phyloP scores from a whole-genome alignment of 257 asterid species.

The Scutellaria galericulata region DNA sequence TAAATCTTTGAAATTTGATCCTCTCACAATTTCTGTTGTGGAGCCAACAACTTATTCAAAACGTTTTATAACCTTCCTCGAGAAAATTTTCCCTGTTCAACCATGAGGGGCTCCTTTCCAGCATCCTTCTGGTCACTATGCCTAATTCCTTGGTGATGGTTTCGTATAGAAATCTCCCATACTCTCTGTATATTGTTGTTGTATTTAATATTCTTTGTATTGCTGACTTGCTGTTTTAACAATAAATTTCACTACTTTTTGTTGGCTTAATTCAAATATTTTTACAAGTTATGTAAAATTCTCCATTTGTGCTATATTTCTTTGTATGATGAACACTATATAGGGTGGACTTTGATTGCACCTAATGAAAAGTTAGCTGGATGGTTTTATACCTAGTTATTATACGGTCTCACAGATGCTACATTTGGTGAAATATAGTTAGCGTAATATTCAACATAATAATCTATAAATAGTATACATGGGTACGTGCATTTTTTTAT shows the following conservation, averaged over 20 bases:
- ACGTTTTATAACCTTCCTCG: constrained; percentile 70
- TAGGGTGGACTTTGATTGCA: neutral
- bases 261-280: neutral
- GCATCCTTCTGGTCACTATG: neutral
- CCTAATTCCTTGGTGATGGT: constrained; percentile 16
- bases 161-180: neutral
- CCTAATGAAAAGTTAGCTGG: neutral
- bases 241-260: neutral
- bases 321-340: neutral
- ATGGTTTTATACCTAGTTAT: neutral
- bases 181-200: constrained; percentile 15
- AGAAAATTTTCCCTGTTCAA: constrained; percentile 63
- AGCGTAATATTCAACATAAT: no score
- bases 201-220: constrained; percentile 27
- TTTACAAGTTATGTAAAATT: neutral
- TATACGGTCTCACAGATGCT: neutral
- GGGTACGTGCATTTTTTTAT: no score
- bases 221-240: neutral
- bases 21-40: constrained; percentile 69
- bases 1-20: constrained; percentile 76
- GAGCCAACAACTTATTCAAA: constrained; percentile 74
- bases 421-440: neutral
- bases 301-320: neutral
- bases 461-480: no score
- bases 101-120: constrained; percentile 29